Conservation (phyloP, 2,329 filamentous ascomycete species). For the Ceratocystiopsis brevicomis region DNA sequence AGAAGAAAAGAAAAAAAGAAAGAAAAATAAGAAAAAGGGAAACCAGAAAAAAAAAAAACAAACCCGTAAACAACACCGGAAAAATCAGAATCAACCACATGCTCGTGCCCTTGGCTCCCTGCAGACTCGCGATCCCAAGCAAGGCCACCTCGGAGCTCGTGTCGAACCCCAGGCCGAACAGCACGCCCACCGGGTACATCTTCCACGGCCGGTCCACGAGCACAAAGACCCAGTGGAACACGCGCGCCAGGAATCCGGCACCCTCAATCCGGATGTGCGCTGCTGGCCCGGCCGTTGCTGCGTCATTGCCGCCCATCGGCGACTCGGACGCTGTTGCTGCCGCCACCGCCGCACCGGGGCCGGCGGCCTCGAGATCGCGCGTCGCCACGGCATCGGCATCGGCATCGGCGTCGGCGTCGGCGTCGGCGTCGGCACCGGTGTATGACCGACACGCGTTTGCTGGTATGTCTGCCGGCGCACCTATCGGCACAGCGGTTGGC, state of each 20-base stretch:
- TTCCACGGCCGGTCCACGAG: slow-evolving; percentile 70
- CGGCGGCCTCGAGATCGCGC: slow-evolving; percentile 1
- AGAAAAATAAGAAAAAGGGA: background rate
- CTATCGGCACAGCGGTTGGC: background rate
- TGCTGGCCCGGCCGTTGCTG: slow-evolving; percentile 14
- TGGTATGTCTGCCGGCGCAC: slow-evolving; percentile 2
- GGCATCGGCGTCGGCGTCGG: too few relatives aligned
- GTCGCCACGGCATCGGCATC: slow-evolving; percentile 6
- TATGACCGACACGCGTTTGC: too few relatives aligned
- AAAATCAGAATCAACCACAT: slow-evolving; percentile 93
- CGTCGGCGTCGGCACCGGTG: background rate
- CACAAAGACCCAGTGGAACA: slow-evolving; percentile 60
- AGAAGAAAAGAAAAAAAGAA: background rate
- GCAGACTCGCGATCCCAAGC: slow-evolving; percentile 72
- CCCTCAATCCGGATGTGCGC: slow-evolving; percentile 52
- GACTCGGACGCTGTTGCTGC: slow-evolving; percentile 3
- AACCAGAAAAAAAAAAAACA: slow-evolving; percentile 9
- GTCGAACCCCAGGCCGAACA: slow-evolving; percentile 88
- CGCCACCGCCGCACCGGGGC: slow-evolving; percentile 1
- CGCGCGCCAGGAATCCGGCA: slow-evolving; percentile 50
- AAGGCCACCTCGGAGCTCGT: slow-evolving; percentile 89
- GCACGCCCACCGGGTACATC: slow-evolving; percentile 77
- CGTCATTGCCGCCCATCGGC: background rate
- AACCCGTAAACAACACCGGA: slow-evolving; percentile 70
- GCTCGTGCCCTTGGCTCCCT: slow-evolving; percentile 67